Evolutionary conservation across 2,329 filamentous ascomycete species (phyloP).

Genomic region (Aspergillus pseudoglaucus): DNA sequence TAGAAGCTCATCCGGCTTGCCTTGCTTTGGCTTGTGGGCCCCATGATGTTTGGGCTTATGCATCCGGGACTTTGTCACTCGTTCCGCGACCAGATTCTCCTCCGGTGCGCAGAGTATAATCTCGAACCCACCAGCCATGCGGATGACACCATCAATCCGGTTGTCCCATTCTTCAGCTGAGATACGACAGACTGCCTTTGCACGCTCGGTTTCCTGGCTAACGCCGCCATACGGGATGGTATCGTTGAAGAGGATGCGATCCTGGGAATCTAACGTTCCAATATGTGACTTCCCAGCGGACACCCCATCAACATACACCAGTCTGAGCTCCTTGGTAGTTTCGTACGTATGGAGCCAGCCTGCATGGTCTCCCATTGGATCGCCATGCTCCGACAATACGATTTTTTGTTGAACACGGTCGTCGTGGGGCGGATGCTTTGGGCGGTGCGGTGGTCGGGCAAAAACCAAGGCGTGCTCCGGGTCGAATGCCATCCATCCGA

Average conservation of each 20-base stretch:
- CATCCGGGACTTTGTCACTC: slow-evolving; percentile 15
- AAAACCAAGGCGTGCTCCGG: slow-evolving; percentile 62
- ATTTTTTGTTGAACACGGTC: not conserved
- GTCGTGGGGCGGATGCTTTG: not conserved
- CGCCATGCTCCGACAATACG: not conserved
- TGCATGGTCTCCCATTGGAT: slow-evolving; percentile 1
- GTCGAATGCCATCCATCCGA: slow-evolving; percentile 67
- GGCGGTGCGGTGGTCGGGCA: slow-evolving; percentile 28
- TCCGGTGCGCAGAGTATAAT: slow-evolving; percentile 60
- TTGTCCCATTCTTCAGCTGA: slow-evolving; percentile 42
- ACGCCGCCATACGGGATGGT: slow-evolving; percentile 2
- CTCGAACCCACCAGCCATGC: slow-evolving; percentile 64
- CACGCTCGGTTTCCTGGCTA: slow-evolving; percentile 44
- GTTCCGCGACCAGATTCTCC: slow-evolving; percentile 26
- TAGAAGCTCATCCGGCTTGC: not conserved
- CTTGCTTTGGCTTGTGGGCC: not conserved
- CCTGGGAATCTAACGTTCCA: slow-evolving; percentile 62
- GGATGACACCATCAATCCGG: slow-evolving; percentile 55
- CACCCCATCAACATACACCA: slow-evolving; percentile 64
- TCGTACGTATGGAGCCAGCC: slow-evolving; percentile 62
- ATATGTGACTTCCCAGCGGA: slow-evolving; percentile 57
- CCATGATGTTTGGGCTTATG: not conserved
- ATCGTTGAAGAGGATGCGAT: slow-evolving; percentile 49
- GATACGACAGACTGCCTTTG: slow-evolving; percentile 49
- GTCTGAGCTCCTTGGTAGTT: slow-evolving; percentile 48